Base-by-base conservation (phyloP, 176 grass and related monocot genomes). In the Pontederia crassipes region DNA sequence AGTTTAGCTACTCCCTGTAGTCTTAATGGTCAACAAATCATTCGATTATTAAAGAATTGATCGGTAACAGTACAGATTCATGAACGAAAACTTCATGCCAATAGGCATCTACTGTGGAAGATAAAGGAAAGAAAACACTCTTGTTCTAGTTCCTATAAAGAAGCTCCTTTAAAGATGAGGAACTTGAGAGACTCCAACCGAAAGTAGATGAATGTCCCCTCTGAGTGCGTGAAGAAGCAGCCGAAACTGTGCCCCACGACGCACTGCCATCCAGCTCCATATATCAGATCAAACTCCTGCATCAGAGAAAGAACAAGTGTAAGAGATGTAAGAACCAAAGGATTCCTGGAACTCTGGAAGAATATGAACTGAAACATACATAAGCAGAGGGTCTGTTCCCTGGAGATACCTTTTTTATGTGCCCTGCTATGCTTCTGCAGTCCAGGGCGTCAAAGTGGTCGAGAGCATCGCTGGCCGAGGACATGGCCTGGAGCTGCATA, bases 181-280 rank as follows among this genome's bases (percentile, higher is more conserved):
- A 92, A 92, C 67, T 70, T 75, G 71, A 98, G 83, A 47, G 93
- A 88, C 73, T 85, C 87, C 64, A 88, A 83, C 6, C 32, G 77
- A 67, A 97, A 97, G 84, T 91, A 97, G 59, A 97, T 85, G 76
- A 97, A 97, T 76, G 70, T 97, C 62, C 93, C 87, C 17, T 74
- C 45, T 46, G 79, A 78, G 64, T 97, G 93, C 62, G 93, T 92
- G 77, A 97, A 92, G 85, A 85, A 97, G 79, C 93, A 92, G 45
- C 93, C 93, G 55, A 97, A 97, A 66, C 72, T 88, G 27, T 74
- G 83, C 55, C 93, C 93, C 0, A 97, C 93, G 16, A 97, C 93
- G 52, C 93, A 97, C n/a, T 97, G 93, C 93, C 87, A 97, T 32
- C 87, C 84, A 0, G 79, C 28, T 0, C 93, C 93, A 28, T 97